phyloP scores from a whole-genome alignment of 768 basidiomycete genomes.

The Boletus sp. region DNA sequence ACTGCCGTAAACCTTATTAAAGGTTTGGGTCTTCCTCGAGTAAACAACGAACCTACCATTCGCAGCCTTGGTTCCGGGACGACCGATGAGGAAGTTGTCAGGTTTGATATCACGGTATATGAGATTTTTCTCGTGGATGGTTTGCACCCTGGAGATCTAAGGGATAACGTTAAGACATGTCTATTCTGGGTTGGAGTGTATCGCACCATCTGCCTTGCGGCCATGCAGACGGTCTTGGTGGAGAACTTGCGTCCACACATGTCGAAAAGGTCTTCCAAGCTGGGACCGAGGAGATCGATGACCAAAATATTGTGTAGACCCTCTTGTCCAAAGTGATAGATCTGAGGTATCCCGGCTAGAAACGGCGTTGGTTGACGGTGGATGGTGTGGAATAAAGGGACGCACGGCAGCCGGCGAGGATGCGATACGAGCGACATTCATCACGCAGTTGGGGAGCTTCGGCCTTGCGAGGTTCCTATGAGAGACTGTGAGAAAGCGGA shows the following conservation, averaged over 20 bases:
- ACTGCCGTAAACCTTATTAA: slow-evolving; percentile 39
- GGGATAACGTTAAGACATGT: slow-evolving; percentile 4
- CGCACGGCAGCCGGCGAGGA: slow-evolving; percentile 85
- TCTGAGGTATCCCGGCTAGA: slow-evolving; percentile 94
- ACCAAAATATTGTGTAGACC: slow-evolving; percentile 98
- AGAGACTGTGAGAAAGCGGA: slow-evolving; percentile 13
- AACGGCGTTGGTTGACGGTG: slow-evolving; percentile 15
- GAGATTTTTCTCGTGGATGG: slow-evolving; percentile 98
- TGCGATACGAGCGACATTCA: slow-evolving; percentile 96
- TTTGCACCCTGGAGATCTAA: slow-evolving; percentile 92
- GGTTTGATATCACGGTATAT: slow-evolving; percentile 99
- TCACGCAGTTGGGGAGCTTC: slow-evolving; percentile 98
- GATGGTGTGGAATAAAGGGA: slow-evolving; percentile 24
- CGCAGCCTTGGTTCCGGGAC: slow-evolving; percentile 85
- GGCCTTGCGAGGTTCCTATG: slow-evolving; percentile 83
- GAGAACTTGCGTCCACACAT: slow-evolving; percentile 98
- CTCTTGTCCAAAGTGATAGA: slow-evolving; percentile 99
- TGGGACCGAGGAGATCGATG: slow-evolving; percentile 95
- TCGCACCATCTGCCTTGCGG: slow-evolving; percentile 91
- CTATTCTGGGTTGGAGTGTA: not conserved
- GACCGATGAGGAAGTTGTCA: slow-evolving; percentile 97
- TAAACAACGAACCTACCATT: slow-evolving; percentile 49
- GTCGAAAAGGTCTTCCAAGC: slow-evolving; percentile 96
- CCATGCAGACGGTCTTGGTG: slow-evolving; percentile 98
- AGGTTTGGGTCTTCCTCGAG: not conserved